Conservation (phyloP, 192 early-diverging fungal genomes). For the Backusella australiensis region DNA sequence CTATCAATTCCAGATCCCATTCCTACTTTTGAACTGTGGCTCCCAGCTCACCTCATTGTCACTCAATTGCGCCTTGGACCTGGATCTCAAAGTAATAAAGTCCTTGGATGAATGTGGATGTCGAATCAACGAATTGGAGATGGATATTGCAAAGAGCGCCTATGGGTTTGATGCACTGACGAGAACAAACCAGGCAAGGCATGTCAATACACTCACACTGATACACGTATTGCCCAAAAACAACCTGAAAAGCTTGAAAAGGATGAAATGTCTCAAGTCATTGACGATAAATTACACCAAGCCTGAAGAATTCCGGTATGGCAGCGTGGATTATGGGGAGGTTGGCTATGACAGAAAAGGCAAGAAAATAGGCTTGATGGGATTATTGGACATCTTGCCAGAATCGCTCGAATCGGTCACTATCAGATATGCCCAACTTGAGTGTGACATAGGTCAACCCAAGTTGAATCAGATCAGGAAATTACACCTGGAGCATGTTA, state of each 20-base stretch:
- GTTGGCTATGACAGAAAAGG: background rate
- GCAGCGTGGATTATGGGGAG: background rate
- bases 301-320: background rate
- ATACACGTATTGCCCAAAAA: background rate
- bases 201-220: background rate
- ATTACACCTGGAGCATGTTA: background rate
- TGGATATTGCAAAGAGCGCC: background rate
- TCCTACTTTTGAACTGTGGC: background rate
- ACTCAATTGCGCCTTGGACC: background rate
- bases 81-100: background rate
- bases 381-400: background rate
- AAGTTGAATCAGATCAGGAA: background rate
- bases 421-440: background rate
- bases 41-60: background rate
- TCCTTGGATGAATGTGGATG: background rate
- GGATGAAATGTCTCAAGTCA: background rate
- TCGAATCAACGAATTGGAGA: background rate
- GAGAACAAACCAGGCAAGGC: background rate
- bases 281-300: background rate
- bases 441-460: background rate
- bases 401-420: background rate
- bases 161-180: background rate
- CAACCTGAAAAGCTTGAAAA: background rate
- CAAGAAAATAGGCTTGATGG: background rate
- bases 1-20: background rate